Evolutionary conservation across 345 rosid genomes (phyloP).

Genomic region (Arabis hirsuta): DNA sequence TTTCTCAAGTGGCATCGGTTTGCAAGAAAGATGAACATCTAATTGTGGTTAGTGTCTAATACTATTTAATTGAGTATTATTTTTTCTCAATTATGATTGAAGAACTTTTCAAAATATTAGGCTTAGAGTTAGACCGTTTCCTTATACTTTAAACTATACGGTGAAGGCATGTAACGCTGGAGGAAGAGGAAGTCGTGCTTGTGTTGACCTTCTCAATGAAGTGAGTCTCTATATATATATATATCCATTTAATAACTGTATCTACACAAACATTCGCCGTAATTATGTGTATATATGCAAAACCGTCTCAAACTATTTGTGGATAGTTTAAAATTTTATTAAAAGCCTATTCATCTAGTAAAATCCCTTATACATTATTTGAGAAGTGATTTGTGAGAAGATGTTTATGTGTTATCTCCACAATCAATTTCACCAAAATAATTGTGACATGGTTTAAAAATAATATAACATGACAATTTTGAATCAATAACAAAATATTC

Average conservation of each 20-base stretch:
- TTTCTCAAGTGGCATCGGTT: slow-evolving; percentile 41
- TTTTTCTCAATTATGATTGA: not conserved
- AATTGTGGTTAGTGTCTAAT: slow-evolving; percentile 49
- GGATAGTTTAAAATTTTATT: too few species aligned
- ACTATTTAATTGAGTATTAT: not conserved
- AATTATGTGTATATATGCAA: not conserved
- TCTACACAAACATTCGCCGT: not conserved
- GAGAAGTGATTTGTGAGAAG: too few species aligned
- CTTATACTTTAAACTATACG: not conserved
- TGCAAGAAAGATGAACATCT: slow-evolving; percentile 52
- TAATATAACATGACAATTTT: too few species aligned
- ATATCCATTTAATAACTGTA: not conserved
- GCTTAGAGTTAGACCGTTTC: not conserved
- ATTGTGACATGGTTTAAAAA: too few species aligned
- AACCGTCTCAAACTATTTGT: too few species aligned
- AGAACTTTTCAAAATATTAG: not conserved
- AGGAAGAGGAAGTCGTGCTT: slow-evolving; percentile 48
- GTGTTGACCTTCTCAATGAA: slow-evolving; percentile 52
- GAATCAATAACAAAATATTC: too few species aligned
- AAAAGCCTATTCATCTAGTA: too few species aligned
- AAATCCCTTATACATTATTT: too few species aligned
- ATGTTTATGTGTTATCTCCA: too few species aligned
- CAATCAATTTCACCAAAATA: too few species aligned
- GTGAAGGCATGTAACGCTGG: slow-evolving; percentile 48
- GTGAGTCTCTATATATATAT: slow-evolving; percentile 14